Evolutionary conservation across 2,329 filamentous ascomycete species (phyloP).

Genomic region (Fusarium irregulare): DNA sequence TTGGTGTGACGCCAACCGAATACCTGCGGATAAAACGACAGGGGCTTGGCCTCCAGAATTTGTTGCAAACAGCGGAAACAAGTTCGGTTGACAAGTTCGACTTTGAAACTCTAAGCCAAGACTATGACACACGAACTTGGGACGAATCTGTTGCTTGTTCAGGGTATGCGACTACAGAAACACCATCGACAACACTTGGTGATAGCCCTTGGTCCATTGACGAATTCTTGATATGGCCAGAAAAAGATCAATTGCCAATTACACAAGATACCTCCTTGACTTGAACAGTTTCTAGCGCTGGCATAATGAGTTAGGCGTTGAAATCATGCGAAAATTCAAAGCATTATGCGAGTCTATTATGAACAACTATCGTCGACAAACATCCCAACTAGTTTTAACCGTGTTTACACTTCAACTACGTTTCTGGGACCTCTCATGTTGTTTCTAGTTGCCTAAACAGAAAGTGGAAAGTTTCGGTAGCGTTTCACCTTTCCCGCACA

Average conservation of each 20-base stretch:
- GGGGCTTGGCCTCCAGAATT: conserved; percentile 4
- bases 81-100: conserved; percentile 30
- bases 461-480: conserved; percentile 38
- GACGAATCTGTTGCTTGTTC: conserved; percentile 23
- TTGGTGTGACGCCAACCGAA: conserved; percentile 59
- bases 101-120: conserved; percentile 3
- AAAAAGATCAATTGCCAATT: neutral
- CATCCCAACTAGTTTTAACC: neutral
- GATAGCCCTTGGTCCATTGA: conserved; percentile 41
- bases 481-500: conserved; percentile 39
- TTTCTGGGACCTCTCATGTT: neutral
- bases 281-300: neutral
- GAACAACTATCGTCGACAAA: neutral
- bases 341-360: neutral
- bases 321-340: neutral
- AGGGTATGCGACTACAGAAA: conserved; percentile 16
- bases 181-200: conserved; percentile 13
- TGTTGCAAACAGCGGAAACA: conserved; percentile 1
- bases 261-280: neutral
- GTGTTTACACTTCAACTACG: neutral
- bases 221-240: conserved; percentile 41
- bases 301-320: too few relatives aligned
- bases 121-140: conserved; percentile 35
- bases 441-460: conserved; percentile 22
- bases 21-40: conserved; percentile 45